phyloP scores from a whole-genome alignment of 2,329 filamentous ascomycete genomes.

The Beauveria asiatica region DNA sequence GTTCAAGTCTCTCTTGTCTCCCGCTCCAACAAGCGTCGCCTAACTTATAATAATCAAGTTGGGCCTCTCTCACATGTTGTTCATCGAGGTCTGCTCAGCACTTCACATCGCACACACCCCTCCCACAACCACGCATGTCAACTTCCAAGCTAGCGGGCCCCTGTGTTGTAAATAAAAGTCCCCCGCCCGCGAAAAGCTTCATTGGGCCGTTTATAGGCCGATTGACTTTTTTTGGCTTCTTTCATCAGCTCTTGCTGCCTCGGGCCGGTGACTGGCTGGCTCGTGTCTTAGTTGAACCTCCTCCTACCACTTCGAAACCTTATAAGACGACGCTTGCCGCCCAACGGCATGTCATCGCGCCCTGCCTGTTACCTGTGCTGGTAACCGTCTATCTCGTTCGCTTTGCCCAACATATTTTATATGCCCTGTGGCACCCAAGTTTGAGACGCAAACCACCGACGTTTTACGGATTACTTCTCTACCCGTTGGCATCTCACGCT shows the following conservation, averaged over 20 bases:
- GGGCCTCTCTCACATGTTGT: not conserved
- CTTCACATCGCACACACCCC: not conserved
- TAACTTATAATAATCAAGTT: too few relatives aligned
- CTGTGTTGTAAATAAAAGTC: not conserved
- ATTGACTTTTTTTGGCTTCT: not conserved
- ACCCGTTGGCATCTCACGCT: not conserved
- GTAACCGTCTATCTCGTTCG: not conserved
- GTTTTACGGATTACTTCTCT: not conserved
- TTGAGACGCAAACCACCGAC: not conserved
- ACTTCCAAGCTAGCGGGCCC: not conserved
- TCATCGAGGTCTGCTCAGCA: not conserved
- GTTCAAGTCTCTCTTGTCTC: not conserved
- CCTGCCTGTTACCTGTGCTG: not conserved
- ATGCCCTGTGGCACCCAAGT: not conserved
- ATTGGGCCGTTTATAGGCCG: too few relatives aligned
- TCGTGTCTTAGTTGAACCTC: not conserved
- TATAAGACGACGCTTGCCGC: slow-evolving; percentile 4
- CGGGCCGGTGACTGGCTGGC: not conserved
- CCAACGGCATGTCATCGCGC: not conserved
- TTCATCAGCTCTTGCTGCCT: not conserved
- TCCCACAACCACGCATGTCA: not conserved
- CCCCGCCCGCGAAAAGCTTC: not conserved
- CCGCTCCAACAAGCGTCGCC: not conserved
- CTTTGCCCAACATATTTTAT: not conserved
- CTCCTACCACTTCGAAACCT: not conserved